Evolutionary conservation across 2,329 filamentous ascomycete genomes (phyloP), one percentile per base, ranked within the genome.

Genomic region (Parastagonospora nodorum): DNA sequence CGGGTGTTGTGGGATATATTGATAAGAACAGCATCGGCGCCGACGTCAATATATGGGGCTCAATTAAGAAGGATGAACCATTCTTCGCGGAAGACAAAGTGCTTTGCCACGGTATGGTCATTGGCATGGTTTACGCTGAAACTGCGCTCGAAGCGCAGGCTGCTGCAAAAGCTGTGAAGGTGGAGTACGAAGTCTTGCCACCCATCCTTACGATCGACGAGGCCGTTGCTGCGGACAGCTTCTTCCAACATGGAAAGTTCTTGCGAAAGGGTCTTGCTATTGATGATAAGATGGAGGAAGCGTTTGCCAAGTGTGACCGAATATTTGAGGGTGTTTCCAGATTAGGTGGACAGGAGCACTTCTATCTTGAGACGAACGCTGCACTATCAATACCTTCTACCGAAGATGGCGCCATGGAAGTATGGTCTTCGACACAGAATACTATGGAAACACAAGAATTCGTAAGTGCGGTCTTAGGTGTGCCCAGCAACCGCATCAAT

Each of bases 271-370:
- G 93, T 4, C 86, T 68, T 8, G 72, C 70, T 2, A 61, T 74
- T 27, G 50, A 67, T 5, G 64, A 65, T 12, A 68, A 92, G 59
- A 77, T 85, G 0, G 86, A 92, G 35, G 82, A 86, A 45, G 90
- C 87, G 0, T 95, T 96, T 68, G 80, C 84, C 48, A 80, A 86
- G 7, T 89, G 85, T 2, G 92, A 97, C 61, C 83, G 91, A 65
- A 81, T 95, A 2, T 92, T 97, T 60, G 87, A 85, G n/a, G 94
- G 93, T 14, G 84, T 88, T 0, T 84, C 87, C 1, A 82, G 92
- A 45, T 95, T 97, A 82, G 93, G 93, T 43, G 94, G 93, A 0
- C 94, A 99, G 68, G 93, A 97, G 71, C 93, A 97, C 68, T 97
- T 97, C 70, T 97, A 97, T 63, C 82, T 97, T 1, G 93, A 97